phyloP scores from a whole-genome alignment of 176 grass and related monocot species.

The Triticum timopheevii region DNA sequence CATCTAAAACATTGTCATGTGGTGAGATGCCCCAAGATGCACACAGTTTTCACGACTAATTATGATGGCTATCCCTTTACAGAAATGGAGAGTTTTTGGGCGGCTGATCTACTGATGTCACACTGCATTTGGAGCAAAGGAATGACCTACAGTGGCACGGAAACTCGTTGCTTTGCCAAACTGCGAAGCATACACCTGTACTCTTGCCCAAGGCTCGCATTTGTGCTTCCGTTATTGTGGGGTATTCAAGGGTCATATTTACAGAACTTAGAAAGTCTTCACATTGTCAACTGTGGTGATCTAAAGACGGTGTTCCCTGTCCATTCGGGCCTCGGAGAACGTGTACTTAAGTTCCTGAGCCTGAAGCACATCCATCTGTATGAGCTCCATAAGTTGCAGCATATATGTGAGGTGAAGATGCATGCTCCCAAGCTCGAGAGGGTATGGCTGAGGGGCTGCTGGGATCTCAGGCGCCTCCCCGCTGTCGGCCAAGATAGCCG shows the following conservation, averaged over 20 bases:
- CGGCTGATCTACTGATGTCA: too few relatives aligned
- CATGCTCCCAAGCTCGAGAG: too few relatives aligned
- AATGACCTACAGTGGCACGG: rapidly evolving
- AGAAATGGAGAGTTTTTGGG: too few relatives aligned
- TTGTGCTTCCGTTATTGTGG: neutral
- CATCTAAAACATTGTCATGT: neutral
- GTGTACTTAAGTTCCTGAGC: too few relatives aligned
- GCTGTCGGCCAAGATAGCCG: too few relatives aligned
- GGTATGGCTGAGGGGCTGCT: too few relatives aligned
- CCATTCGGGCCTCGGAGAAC: neutral
- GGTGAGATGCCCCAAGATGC: neutral
- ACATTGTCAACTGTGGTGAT: neutral
- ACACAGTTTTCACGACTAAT: neutral
- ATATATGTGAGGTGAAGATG: too few relatives aligned
- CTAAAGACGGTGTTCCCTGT: neutral
- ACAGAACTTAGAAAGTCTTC: neutral
- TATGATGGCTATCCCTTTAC: neutral
- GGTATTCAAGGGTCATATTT: neutral
- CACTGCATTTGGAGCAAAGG: too few relatives aligned
- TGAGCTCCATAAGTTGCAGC: too few relatives aligned
- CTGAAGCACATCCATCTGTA: too few relatives aligned
- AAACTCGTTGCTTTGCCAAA: neutral
- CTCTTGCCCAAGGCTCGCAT: neutral
- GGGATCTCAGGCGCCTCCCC: too few relatives aligned
- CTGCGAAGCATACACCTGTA: neutral